phyloP scores from a whole-genome alignment of 495 filamentous ascomycete genomes.

The Trichoderma asperelloides region DNA sequence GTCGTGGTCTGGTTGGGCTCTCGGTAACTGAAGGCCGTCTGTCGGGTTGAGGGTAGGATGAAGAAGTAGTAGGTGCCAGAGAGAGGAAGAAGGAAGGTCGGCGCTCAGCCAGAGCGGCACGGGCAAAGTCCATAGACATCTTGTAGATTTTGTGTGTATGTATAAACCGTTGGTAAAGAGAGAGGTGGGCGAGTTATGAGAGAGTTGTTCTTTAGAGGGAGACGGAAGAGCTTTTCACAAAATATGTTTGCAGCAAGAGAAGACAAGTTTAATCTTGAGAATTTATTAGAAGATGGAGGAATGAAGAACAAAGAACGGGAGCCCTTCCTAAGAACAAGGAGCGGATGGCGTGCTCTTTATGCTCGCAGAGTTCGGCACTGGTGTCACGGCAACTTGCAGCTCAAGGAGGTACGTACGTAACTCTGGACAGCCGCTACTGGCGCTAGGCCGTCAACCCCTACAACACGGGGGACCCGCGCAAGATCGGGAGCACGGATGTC shows the following conservation, averaged over 20 bases:
- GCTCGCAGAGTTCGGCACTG: neutral
- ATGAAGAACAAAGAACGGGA: neutral
- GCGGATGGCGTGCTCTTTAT: conserved; percentile 5
- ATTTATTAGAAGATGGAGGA: neutral
- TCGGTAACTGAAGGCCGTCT: conserved; percentile 5
- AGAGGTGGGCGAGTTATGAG: neutral
- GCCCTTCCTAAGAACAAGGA: neutral
- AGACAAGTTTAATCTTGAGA: neutral
- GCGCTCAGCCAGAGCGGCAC: conserved; percentile 15
- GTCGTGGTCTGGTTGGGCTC: conserved; percentile 13
- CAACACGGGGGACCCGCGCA: conserved; percentile 1
- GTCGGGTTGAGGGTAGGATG: conserved; percentile 29
- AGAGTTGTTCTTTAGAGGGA: neutral
- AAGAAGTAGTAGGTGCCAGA: conserved; percentile 34
- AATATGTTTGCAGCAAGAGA: neutral
- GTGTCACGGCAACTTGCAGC: neutral
- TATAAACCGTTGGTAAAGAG: neutral
- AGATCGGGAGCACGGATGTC: conserved; percentile 5
- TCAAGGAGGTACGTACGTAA: conserved; percentile 3
- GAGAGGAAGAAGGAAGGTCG: conserved; percentile 34
- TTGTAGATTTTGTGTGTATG: neutral
- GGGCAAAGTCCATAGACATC: conserved; percentile 1
- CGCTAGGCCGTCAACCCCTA: neutral
- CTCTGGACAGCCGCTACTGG: neutral
- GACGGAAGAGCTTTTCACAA: neutral